Conservation (phyloP, 2,329 filamentous ascomycete genomes). For the Sordariomycetes sp. region DNA sequence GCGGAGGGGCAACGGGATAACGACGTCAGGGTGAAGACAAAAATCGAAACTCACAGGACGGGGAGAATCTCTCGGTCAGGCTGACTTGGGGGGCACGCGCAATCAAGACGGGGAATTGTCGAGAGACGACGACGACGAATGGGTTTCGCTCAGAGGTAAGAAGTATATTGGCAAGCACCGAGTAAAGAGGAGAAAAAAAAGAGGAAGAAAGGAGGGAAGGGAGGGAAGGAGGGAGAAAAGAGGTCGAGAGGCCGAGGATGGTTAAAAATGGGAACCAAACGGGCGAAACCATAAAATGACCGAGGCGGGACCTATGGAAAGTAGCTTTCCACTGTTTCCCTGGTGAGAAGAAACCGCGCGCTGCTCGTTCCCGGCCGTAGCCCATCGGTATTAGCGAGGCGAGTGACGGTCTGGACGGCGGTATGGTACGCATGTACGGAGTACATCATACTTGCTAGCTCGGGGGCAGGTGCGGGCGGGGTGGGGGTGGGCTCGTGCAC, state of each 20-base stretch:
- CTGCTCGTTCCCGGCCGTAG: too few relatives aligned
- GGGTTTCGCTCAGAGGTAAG: background rate
- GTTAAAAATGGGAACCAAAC: background rate
- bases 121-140: background rate
- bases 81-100: background rate
- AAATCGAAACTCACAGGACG: background rate
- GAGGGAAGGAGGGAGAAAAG: background rate
- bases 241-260: background rate
- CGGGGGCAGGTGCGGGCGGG: background rate
- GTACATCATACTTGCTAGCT: too few relatives aligned
- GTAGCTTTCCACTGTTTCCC: background rate
- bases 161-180: background rate
- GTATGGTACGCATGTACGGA: too few relatives aligned
- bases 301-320: background rate
- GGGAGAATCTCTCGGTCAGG: background rate
- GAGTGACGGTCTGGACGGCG: too few relatives aligned
- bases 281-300: background rate
- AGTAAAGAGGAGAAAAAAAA: conserved; percentile 2
- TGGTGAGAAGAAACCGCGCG: background rate
- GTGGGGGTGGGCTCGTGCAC: background rate
- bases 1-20: background rate
- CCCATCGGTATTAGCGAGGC: too few relatives aligned
- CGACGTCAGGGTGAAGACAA: background rate
- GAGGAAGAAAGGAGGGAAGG: conserved; percentile 3
- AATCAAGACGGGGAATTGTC: background rate